These are phyloP conservation scores for Casuarina equisetifolia DNA, from an alignment of 306 rosid species.

Conservation along the genomic window DNA sequence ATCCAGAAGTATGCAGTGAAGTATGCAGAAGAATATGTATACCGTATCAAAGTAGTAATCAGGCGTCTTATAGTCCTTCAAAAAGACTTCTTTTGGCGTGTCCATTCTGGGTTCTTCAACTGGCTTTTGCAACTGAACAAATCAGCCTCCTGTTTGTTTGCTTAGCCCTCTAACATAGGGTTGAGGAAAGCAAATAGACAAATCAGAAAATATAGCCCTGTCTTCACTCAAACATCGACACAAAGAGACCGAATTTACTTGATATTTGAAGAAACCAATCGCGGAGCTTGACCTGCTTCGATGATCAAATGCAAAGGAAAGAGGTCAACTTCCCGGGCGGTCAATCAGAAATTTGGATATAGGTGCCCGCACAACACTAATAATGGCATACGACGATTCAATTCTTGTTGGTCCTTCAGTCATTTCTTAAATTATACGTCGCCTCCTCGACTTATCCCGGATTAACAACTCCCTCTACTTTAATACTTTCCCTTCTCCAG, in stretches of 20 bases:
- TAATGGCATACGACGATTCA: no score
- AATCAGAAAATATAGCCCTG: neutral
- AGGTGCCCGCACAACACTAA: conserved; percentile 5
- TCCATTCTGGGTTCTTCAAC: conserved; percentile 78
- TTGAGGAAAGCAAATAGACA: conserved; percentile 29
- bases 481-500: no score
- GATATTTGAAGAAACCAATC: conserved; percentile 3
- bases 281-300: conserved; percentile 18
- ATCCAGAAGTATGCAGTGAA: conserved; percentile 12
- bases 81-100: conserved; percentile 77
- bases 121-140: conserved; percentile 67
- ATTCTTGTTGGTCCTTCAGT: no score
- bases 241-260: neutral
- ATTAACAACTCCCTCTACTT: no score
- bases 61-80: conserved; percentile 88
- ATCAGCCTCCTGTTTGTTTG: conserved; percentile 52
- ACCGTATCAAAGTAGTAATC: conserved; percentile 90
- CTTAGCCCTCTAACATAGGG: conserved; percentile 53
- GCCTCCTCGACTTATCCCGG: no score
- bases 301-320: conserved; percentile 31
- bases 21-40: conserved; percentile 20
- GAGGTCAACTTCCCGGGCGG: neutral
- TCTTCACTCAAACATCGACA: neutral
- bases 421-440: no score
- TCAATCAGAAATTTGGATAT: neutral